Evolutionary conservation across 257 asterid species (phyloP).

Genomic region (Verbena officinalis): DNA sequence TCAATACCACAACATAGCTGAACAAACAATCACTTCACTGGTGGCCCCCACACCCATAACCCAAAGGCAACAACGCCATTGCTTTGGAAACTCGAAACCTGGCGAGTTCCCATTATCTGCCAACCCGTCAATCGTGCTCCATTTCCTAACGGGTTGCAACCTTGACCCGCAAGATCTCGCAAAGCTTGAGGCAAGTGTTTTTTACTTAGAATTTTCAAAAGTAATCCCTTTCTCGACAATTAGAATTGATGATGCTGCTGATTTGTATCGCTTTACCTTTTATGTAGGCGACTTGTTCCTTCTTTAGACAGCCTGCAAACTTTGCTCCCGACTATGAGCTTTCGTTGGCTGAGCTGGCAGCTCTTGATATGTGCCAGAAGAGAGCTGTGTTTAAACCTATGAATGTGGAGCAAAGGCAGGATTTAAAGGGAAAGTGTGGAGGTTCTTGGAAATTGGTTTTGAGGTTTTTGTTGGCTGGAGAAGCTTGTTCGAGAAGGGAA

Average conservation of each 20-base stretch:
- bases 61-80: conserved; percentile 73
- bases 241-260: conserved; percentile 78
- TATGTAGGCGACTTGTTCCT: conserved; percentile 88
- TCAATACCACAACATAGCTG: conserved; percentile 72
- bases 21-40: conserved; percentile 60
- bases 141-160: conserved; percentile 85
- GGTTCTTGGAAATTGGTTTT: conserved; percentile 97
- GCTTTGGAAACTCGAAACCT: conserved; percentile 77
- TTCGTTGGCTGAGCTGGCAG: conserved; percentile 95
- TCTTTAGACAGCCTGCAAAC: conserved; percentile 89
- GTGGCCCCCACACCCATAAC: conserved; percentile 49
- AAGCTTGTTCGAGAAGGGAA: conserved; percentile 86
- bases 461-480: conserved; percentile 91
- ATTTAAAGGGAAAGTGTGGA: conserved; percentile 76
- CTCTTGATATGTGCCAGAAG: conserved; percentile 93
- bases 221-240: conserved; percentile 11
- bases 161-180: conserved; percentile 95
- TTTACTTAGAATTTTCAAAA: conserved; percentile 12
- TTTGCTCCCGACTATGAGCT: conserved; percentile 82
- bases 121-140: conserved; percentile 91
- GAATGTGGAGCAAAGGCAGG: conserved; percentile 60
- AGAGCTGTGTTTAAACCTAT: conserved; percentile 91
- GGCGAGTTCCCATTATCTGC: conserved; percentile 98
- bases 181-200: conserved; percentile 88
- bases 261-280: conserved; percentile 44